Base-by-base conservation (phyloP, 345 rosid species). In the Iberis pinnata region DNA sequence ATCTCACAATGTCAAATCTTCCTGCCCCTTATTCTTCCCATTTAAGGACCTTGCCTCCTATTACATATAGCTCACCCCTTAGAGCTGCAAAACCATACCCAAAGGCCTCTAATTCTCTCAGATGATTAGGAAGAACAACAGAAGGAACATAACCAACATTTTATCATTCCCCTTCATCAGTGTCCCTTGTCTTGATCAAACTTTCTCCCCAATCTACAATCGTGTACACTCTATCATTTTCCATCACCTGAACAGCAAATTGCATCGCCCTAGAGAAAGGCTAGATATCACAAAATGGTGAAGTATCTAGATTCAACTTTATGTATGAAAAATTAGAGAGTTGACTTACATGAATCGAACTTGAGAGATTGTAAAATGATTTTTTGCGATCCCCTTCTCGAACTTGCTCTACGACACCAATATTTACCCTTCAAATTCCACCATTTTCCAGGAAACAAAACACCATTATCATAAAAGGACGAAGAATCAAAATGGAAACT, bases 261-360 rank as follows among this genome's bases (percentile, higher is more conserved):
- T 80, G 95, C 80, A 77, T 82, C 50, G 85, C 89, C 56, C 83
- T 76, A 8, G 95, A 85, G 73, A 88, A 85, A 24, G 95, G 95
- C 95, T 89, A 85, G 22, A 68, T 55, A 31, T 88, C 92, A 35
- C 17, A 31, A 26, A 48, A 17, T 47, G 55, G 29, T 39, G 36
- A 27, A 24, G 49, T 25, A 35, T 22, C 25, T 22, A 22, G 25
- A 22, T 22, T 56, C 12, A 32, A 53, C 4, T 0, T 15, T 48
- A 12, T 8, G 39, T 11, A 24, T n/a, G 14, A 33, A 19, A 36
- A 25, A 25, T 2, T 5, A 54, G 29, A 49, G 19, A 41, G 50
- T 1, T 8, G 12, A 43, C 68, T 55, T 61, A 68, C 72, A 68
- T 68, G 43, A 32, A n/a, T 40, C 48, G 44, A 53, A 7, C 25